Conservation (phyloP, 805 yeast genomes). For the Kurtzmaniella fragi region DNA sequence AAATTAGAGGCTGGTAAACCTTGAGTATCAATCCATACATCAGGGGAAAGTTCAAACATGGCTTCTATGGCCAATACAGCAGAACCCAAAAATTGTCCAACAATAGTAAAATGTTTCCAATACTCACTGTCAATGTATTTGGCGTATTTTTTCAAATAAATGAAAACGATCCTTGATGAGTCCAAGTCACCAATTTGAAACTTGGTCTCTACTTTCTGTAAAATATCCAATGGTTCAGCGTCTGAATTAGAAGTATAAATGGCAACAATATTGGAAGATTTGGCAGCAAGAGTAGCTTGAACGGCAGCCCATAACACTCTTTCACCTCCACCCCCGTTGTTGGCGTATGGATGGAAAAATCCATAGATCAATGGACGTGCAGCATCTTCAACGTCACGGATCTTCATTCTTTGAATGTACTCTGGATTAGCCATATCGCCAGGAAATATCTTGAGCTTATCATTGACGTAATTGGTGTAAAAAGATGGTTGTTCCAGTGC, state of each 20-base stretch:
- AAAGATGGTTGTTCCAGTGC: conserved; percentile 33
- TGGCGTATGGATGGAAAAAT: conserved; percentile 92
- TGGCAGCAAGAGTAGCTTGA: conserved; percentile 52
- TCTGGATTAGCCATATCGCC: conserved; percentile 18
- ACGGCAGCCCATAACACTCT: conserved; percentile 95
- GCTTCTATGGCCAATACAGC: conserved; percentile 66
- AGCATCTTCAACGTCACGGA: conserved; percentile 31
- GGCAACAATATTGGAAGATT: conserved; percentile 49
- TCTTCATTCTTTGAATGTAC: conserved; percentile 22
- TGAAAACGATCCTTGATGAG: conserved; percentile 50
- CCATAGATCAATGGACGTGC: conserved; percentile 56
- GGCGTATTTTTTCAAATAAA: conserved; percentile 50
- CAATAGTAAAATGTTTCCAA: conserved; percentile 76
- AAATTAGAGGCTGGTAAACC: conserved; percentile 90
- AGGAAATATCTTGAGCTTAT: conserved; percentile 30
- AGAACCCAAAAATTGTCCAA: conserved; percentile 88
- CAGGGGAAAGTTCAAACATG: conserved; percentile 64
- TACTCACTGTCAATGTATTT: conserved; percentile 60
- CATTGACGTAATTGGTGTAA: conserved; percentile 33
- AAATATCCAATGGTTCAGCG: conserved; percentile 42
- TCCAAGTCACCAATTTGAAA: conserved; percentile 50
- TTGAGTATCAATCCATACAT: conserved; percentile 90
- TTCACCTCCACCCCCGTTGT: conserved; percentile 98
- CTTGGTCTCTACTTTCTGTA: conserved; percentile 47
- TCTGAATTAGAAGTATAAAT: conserved; percentile 70